phyloP scores from a whole-genome alignment of 495 filamentous ascomycete species.

The Penicillium paradoxum region DNA sequence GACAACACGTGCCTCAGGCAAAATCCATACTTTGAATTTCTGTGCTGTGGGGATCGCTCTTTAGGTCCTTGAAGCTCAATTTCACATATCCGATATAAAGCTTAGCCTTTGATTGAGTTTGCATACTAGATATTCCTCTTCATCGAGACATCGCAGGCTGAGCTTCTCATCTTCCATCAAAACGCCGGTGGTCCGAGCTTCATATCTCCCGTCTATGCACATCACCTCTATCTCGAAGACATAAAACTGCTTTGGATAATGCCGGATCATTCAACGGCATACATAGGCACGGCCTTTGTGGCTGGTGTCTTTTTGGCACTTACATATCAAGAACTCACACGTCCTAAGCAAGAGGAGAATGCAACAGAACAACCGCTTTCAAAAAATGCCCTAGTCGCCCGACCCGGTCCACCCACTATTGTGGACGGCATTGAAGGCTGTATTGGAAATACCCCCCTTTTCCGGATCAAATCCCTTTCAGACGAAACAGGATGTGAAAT shows the following conservation, averaged over 20 bases:
- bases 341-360: slow-evolving; percentile 50
- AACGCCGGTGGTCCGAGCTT: neutral
- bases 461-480: slow-evolving; percentile 82
- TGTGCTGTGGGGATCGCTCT: neutral
- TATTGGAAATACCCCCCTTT: slow-evolving; percentile 90
- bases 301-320: slow-evolving; percentile 68
- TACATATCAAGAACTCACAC: slow-evolving; percentile 64
- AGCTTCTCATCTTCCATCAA: neutral
- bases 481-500: slow-evolving; percentile 92
- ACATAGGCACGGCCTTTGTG: slow-evolving; percentile 63
- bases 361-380: neutral
- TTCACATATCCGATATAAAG: neutral
- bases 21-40: neutral
- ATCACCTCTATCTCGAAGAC: slow-evolving; percentile 1
- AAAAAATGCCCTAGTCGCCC: slow-evolving; percentile 21
- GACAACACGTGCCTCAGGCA: slow-evolving; percentile 17
- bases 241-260: slow-evolving; percentile 11
- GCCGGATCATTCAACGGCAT: slow-evolving; percentile 34
- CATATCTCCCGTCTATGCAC: slow-evolving; percentile 1
- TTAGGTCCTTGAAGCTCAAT: too few species aligned
- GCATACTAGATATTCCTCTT: neutral
- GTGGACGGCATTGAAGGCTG: slow-evolving; percentile 80
- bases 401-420: slow-evolving; percentile 38
- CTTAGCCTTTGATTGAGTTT: neutral
- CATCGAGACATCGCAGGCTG: neutral